Conservation (phyloP, 73 alveolate species). For the Tetrahymena thermophila region DNA sequence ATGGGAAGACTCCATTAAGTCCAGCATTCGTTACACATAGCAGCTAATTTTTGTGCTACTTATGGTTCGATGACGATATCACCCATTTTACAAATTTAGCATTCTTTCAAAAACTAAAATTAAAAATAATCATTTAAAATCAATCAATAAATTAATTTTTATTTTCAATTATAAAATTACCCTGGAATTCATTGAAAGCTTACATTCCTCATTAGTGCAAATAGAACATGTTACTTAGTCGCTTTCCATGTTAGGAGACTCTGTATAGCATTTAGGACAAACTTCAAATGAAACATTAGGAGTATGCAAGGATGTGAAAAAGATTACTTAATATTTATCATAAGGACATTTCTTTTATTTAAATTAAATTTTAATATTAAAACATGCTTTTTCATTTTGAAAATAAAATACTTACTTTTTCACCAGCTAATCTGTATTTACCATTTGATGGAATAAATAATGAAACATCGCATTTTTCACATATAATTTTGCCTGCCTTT, state of each 20-base stretch:
- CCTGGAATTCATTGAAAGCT: conserved; percentile 12
- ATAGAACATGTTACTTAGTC: conserved; percentile 24
- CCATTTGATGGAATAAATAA: conserved; percentile 12
- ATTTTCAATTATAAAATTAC: background rate
- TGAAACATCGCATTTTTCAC: conserved; percentile 14
- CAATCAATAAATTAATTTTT: background rate
- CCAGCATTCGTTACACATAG: conserved; percentile 43
- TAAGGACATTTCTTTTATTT: conserved; percentile 18
- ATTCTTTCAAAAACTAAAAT: background rate
- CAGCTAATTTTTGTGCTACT: background rate
- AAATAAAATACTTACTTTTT: background rate
- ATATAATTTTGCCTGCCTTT: background rate
- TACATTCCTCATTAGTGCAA: conserved; percentile 22
- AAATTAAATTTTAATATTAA: background rate
- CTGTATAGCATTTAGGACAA: conserved; percentile 37
- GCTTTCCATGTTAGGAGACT: conserved; percentile 12
- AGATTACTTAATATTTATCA: conserved; percentile 25
- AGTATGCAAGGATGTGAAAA: background rate
- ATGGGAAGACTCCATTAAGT: conserved; percentile 25
- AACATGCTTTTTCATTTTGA: background rate
- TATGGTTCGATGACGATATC: conserved; percentile 23
- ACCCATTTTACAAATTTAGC: conserved; percentile 19
- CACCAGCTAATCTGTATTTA: conserved; percentile 19
- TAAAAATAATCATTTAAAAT: background rate
- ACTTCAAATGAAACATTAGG: conserved; percentile 16